Percentiles rank a stretch among this genome's conserved stretches.
Conservation (phyloP, 192 early-diverging fungal genomes). For the Podila minutissima region DNA sequence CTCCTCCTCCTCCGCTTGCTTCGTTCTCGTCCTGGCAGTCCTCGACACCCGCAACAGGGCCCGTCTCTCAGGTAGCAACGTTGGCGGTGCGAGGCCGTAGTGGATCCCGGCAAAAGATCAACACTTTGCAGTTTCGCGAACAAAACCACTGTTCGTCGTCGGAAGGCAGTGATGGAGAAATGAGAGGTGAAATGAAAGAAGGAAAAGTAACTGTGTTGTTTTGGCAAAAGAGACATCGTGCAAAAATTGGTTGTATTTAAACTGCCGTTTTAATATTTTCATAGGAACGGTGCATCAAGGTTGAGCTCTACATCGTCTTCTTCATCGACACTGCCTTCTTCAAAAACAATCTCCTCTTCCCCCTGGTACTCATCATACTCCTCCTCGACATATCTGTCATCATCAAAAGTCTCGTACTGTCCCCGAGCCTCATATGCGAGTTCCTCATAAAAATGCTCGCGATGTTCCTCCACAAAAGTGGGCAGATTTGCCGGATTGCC, state of each 20-base stretch:
- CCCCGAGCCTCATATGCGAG: constrained; percentile 6
- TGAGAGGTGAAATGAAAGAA: too few species aligned
- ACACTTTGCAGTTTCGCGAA: not conserved
- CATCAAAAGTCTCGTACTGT: constrained; percentile 26
- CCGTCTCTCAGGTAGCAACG: not conserved
- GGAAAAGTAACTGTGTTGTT: too few species aligned
- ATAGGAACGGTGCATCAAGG: constrained; percentile 36
- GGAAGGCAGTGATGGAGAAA: too few species aligned
- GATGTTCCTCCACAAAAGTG: not conserved
- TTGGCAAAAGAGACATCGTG: too few species aligned
- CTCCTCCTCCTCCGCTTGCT: not conserved
- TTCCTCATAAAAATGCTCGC: not conserved
- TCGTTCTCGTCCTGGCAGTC: not conserved
- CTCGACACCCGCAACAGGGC: constrained; percentile 3
- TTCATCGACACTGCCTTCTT: not conserved
- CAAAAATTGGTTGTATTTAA: too few species aligned
- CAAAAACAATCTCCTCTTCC: constrained; percentile 10
- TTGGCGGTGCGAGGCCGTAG: constrained; percentile 15
- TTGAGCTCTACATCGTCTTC: constrained; percentile 40
- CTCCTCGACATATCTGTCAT: constrained; percentile 24
- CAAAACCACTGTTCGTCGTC: not conserved
- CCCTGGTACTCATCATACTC: constrained; percentile 28
- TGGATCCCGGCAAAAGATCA: constrained; percentile 6
- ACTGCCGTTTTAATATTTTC: too few species aligned
- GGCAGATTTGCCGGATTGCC: too few species aligned